phyloP scores from a whole-genome alignment of 495 filamentous ascomycete species.

The Aspergillus ostianus region DNA sequence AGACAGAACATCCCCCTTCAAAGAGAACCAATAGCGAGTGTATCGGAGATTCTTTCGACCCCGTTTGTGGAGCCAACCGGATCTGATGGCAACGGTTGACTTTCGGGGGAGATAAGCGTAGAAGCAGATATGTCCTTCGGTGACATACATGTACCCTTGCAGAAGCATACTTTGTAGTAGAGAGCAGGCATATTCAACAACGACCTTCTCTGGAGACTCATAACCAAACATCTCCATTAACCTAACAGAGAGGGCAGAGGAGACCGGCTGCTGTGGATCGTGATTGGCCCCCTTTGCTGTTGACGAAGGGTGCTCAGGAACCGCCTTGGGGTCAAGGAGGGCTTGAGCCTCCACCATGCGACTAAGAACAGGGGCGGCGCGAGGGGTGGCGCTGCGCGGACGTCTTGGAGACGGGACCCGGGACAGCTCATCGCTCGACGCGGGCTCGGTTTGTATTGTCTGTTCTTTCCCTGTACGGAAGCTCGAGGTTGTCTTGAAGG shows the following conservation, averaged over 20 bases:
- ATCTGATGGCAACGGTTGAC: constrained; percentile 75
- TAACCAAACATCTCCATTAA: constrained; percentile 90
- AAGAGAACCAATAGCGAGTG: constrained; percentile 92
- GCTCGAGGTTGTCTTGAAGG: constrained; percentile 52
- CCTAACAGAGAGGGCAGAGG: constrained; percentile 58
- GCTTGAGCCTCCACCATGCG: constrained; percentile 81
- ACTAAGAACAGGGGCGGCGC: constrained; percentile 72
- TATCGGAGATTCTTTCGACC: constrained; percentile 87
- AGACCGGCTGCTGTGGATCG: constrained; percentile 22
- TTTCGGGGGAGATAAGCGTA: constrained; percentile 96
- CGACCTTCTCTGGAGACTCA: constrained; percentile 76
- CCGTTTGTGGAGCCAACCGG: constrained; percentile 85
- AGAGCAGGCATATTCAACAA: constrained; percentile 92
- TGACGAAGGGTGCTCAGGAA: constrained; percentile 21
- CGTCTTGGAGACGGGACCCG: constrained; percentile 24
- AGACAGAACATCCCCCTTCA: constrained; percentile 93
- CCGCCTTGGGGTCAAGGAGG: constrained; percentile 48
- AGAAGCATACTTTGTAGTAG: constrained; percentile 88
- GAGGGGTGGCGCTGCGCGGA: constrained; percentile 42
- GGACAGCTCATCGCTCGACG: constrained; percentile 19
- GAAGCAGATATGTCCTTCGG: constrained; percentile 89
- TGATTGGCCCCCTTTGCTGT: constrained; percentile 20
- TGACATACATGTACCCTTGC: constrained; percentile 97
- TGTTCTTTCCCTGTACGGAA: constrained; percentile 16
- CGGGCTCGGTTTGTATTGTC: constrained; percentile 15